A percentile compares a stretch with the other conserved stretches of the same genome.
These are phyloP conservation scores for Pestalotiopsis sp. DNA, from an alignment of 2,329 filamentous ascomycete species.

Conservation along the genomic window DNA sequence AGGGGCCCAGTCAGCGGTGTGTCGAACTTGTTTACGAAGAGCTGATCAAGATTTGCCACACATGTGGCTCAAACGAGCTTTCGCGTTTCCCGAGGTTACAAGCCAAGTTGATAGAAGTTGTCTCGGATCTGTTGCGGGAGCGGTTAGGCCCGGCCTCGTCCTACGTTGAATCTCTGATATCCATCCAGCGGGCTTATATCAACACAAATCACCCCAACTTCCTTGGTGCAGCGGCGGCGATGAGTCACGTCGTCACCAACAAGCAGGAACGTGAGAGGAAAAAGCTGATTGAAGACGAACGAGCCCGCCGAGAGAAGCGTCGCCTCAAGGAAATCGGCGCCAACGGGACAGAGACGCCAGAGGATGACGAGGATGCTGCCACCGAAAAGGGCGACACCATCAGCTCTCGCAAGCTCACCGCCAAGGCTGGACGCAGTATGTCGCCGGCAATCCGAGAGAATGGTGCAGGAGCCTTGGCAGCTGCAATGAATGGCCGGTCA, in stretches of 20 bases:
- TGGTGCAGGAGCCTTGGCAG: slow-evolving; percentile 60
- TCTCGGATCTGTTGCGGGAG: slow-evolving; percentile 92
- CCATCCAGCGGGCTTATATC: slow-evolving; percentile 97
- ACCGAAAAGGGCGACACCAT: slow-evolving; percentile 58
- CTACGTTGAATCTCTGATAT: slow-evolving; percentile 95
- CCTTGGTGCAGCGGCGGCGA: slow-evolving; percentile 91
- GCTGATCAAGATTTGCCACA: slow-evolving; percentile 98
- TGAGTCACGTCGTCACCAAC: slow-evolving; percentile 93
- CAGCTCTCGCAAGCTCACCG: slow-evolving; percentile 61
- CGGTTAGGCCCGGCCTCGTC: slow-evolving; percentile 83
- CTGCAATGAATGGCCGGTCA: slow-evolving; percentile 70
- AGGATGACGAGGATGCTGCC: slow-evolving; percentile 65
- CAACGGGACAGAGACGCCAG: slow-evolving; percentile 71
- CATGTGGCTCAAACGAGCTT: slow-evolving; percentile 92
- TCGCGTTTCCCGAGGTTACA: slow-evolving; percentile 90
- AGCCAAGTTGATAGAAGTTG: slow-evolving; percentile 96
- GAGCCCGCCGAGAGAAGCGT: slow-evolving; percentile 80
- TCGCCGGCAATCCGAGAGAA: slow-evolving; percentile 79
- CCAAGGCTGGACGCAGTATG: slow-evolving; percentile 73
- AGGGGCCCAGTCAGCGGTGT: slow-evolving; percentile 92
- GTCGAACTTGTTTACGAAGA: slow-evolving; percentile 99
- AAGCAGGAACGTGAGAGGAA: slow-evolving; percentile 95
- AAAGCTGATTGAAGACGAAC: slow-evolving; percentile 77
- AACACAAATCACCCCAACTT: slow-evolving; percentile 99
- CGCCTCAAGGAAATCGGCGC: slow-evolving; percentile 80